Conservation (phyloP, 257 asterid genomes). For the Anisodus acutangulus region DNA sequence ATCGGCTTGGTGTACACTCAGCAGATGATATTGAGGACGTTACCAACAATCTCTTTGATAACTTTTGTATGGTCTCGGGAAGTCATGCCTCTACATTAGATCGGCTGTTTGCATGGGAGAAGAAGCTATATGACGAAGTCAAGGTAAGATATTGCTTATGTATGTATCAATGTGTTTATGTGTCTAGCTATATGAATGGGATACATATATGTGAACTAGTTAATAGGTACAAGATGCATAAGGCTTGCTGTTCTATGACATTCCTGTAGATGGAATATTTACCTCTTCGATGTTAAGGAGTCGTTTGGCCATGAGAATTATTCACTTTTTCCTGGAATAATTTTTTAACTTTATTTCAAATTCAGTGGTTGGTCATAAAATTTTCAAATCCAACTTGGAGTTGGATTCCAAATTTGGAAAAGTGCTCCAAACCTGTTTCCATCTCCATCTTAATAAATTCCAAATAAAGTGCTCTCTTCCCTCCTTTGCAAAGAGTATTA, state of each 20-base stretch:
- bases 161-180: not conserved
- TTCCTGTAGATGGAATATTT: not conserved
- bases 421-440: too few relatives aligned
- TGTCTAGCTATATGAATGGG: not conserved
- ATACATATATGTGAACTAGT: not conserved
- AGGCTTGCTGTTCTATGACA: not conserved
- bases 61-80: constrained; percentile 84
- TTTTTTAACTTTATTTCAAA: too few relatives aligned
- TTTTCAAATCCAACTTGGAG: too few relatives aligned
- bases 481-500: too few relatives aligned
- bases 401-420: too few relatives aligned
- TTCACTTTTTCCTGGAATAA: too few relatives aligned
- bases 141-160: constrained; percentile 58
- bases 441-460: too few relatives aligned
- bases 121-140: constrained; percentile 96
- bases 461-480: too few relatives aligned
- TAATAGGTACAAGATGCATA: not conserved
- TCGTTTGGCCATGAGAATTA: too few relatives aligned
- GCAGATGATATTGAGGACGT: constrained; percentile 55
- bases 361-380: too few relatives aligned
- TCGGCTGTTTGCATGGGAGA: constrained; percentile 96
- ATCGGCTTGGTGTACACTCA: constrained; percentile 63
- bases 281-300: too few relatives aligned
- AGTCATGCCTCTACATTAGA: constrained; percentile 98
- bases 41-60: constrained; percentile 65